Conservation (phyloP, 208 protist genomes). For the Crithidia acanthocephali region DNA sequence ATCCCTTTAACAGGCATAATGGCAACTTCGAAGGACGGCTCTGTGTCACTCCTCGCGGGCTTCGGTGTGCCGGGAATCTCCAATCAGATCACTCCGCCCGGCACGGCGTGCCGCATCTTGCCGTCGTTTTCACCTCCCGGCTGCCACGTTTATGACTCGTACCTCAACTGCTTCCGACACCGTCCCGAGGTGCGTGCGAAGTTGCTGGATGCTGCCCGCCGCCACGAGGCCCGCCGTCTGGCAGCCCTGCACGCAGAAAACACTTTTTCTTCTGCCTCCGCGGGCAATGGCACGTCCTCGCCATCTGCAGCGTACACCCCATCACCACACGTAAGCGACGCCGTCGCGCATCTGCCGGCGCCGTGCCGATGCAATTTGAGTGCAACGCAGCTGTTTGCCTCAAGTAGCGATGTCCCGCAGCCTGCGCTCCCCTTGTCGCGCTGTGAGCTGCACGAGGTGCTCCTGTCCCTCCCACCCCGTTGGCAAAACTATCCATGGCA, state of each 20-base stretch:
- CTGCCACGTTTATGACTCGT: constrained; percentile 31
- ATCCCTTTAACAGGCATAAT: no score
- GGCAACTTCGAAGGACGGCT: not conserved
- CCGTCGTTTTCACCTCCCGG: constrained; percentile 12
- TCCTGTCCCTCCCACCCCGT: constrained; percentile 38
- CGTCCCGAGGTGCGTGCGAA: constrained; percentile 18
- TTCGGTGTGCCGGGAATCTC: not conserved
- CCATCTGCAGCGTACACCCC: no score
- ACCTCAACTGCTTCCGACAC: constrained; percentile 31
- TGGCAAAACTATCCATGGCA: constrained; percentile 62
- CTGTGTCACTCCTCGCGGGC: not conserved
- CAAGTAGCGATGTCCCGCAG: constrained; percentile 12
- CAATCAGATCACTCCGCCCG: constrained; percentile 16
- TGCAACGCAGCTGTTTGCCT: constrained; percentile 25
- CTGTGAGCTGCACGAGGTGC: constrained; percentile 62
- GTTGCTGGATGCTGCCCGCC: constrained; percentile 11
- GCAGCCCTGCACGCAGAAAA: not conserved
- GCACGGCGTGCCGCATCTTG: constrained; percentile 18
- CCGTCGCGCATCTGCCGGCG: not conserved
- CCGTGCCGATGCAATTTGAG: constrained; percentile 28
- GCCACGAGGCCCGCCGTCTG: not conserved
- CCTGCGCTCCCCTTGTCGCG: constrained; percentile 41
- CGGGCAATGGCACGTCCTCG: no score
- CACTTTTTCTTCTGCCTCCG: no score
- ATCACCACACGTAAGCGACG: not conserved